A percentile compares a stretch with the other conserved stretches of the same genome.
These are phyloP conservation scores for Sphaerulina musiva DNA, from an alignment of 2,329 filamentous ascomycete genomes.

Conservation along the genomic window DNA sequence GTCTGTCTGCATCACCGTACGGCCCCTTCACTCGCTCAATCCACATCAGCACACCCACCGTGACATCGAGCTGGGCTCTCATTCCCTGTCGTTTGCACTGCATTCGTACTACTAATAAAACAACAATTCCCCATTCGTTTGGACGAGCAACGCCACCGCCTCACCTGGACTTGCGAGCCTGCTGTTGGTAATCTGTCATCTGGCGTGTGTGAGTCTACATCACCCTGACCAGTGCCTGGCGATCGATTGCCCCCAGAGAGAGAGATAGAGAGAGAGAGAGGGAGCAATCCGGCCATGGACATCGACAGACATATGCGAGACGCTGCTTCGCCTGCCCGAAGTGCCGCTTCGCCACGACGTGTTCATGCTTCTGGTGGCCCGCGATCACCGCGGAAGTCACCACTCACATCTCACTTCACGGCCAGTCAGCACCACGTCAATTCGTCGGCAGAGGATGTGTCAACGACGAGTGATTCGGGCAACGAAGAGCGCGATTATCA, in stretches of 20 bases:
- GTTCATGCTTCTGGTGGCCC: conserved; percentile 12
- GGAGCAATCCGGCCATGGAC: conserved; percentile 18
- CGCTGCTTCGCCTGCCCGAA: conserved; percentile 14
- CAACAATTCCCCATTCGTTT: not conserved
- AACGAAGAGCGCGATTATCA: conserved; percentile 29
- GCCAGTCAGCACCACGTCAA: conserved; percentile 15
- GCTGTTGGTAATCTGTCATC: not conserved
- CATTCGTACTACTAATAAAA: not conserved
- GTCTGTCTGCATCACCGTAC: not conserved
- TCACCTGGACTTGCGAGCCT: not conserved
- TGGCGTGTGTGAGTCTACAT: not conserved
- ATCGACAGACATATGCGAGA: conserved; percentile 23
- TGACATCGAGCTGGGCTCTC: not conserved
- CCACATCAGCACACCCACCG: not conserved
- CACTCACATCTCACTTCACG: conserved; percentile 19
- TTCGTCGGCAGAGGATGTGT: conserved; percentile 30
- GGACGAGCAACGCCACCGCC: not conserved
- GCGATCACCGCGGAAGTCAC: conserved; percentile 13
- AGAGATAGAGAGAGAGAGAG: too few species aligned
- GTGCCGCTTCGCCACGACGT: conserved; percentile 12
- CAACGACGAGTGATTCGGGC: conserved; percentile 32
- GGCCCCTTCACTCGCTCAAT: conserved; percentile 6
- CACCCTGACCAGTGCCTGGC: not conserved
- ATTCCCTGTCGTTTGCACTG: not conserved
- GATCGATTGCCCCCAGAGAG: not conserved